Percentiles rank a stretch among this genome's conserved stretches.
These are phyloP conservation scores for Sanghuangporus weigelae DNA, from an alignment of 1,284 basidiomycete species.

Conservation along the genomic window DNA sequence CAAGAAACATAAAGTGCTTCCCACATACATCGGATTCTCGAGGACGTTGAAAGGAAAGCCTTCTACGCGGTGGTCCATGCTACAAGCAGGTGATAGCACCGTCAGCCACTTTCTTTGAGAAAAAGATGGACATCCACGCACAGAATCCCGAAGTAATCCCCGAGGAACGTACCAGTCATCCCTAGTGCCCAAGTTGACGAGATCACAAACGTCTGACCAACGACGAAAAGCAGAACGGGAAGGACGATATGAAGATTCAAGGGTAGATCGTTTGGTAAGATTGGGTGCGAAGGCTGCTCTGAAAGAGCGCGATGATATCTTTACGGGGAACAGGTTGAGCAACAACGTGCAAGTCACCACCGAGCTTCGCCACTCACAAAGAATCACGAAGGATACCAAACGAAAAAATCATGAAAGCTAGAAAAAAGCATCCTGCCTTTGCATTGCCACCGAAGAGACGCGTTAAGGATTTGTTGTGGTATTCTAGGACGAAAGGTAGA, in stretches of 20 bases:
- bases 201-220: constrained; percentile 80
- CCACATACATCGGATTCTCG: constrained; percentile 94
- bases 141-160: constrained; percentile 98
- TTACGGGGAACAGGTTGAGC: constrained; percentile 1
- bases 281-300: constrained; percentile 60
- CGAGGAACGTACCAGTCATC: constrained; percentile 90
- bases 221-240: constrained; percentile 60
- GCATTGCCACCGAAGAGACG: constrained; percentile 72
- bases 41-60: constrained; percentile 96
- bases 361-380: constrained; percentile 52
- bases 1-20: constrained; percentile 83
- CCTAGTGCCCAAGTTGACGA: constrained; percentile 91
- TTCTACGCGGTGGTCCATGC: constrained; percentile 79
- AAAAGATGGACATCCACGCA: neutral
- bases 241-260: constrained; percentile 47
- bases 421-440: constrained; percentile 80
- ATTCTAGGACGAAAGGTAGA: constrained; percentile 48
- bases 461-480: constrained; percentile 83
- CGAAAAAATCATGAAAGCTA: constrained; percentile 87
- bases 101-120: neutral
- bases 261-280: constrained; percentile 48
- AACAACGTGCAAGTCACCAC: constrained; percentile 1
- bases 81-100: neutral
- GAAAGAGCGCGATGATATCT: constrained; percentile 71
- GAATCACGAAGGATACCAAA: constrained; percentile 84